Evolutionary conservation across 2,329 filamentous ascomycete genomes (phyloP).

Genomic region (Alternaria sp.): DNA sequence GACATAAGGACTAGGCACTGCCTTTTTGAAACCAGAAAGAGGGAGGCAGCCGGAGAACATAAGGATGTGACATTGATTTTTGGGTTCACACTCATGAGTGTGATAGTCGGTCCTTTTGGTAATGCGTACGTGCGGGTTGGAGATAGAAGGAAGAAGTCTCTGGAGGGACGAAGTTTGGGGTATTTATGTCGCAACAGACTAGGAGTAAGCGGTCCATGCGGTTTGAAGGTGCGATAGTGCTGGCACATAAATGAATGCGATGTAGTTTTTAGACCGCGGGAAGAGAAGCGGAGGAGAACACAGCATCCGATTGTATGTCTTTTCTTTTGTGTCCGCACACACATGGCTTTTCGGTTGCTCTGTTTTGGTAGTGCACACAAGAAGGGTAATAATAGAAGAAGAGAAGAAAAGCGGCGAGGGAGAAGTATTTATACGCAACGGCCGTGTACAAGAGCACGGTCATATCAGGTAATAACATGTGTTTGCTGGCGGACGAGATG

Average conservation of each 20-base stretch:
- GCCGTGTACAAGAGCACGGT: neutral
- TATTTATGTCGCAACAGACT: neutral
- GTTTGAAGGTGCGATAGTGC: too few species aligned
- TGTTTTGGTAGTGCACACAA: neutral
- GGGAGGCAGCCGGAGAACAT: neutral
- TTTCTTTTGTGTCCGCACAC: too few species aligned
- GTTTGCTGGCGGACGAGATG: neutral
- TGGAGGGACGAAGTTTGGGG: neutral
- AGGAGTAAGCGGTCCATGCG: neutral
- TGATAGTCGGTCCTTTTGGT: too few species aligned
- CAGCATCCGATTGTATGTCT: too few species aligned
- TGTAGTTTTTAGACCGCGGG: too few species aligned
- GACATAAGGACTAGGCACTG: neutral
- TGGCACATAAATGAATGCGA: too few species aligned
- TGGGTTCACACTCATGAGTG: neutral
- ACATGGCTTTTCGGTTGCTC: too few species aligned
- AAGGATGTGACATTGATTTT: rapidly evolving
- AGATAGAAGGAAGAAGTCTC: neutral
- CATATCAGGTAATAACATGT: neutral
- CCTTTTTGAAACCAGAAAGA: rapidly evolving
- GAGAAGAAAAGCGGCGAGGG: neutral
- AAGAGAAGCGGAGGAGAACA: too few species aligned
- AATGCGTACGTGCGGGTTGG: neutral
- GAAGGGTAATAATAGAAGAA: neutral
- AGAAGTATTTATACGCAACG: neutral